Percentiles rank a stretch among this genome's conserved stretches.
Evolutionary conservation across 164 flowering plant genomes (phyloP).

Genomic region (Akebia trifoliata): DNA sequence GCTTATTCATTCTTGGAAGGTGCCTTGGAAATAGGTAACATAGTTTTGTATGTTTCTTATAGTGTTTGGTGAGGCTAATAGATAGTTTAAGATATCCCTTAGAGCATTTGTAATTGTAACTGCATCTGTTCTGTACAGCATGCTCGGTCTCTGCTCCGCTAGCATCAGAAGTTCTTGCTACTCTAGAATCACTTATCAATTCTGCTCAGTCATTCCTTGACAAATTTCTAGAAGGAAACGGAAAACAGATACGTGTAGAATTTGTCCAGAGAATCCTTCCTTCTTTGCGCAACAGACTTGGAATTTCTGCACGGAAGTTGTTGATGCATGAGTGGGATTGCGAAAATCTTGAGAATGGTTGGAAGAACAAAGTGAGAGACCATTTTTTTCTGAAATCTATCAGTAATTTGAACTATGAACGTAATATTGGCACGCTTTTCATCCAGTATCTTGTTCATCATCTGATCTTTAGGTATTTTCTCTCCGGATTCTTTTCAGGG

Average conservation of each 20-base stretch:
- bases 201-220: slow-evolving; percentile 34
- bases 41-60: slow-evolving; percentile 2
- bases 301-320: slow-evolving; percentile 48
- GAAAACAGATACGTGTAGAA: slow-evolving; percentile 21
- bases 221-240: slow-evolving; percentile 24
- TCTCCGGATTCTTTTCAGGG: slow-evolving; percentile 38
- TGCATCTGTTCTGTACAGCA: slow-evolving; percentile 41
- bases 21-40: slow-evolving; percentile 45
- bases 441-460: background rate
- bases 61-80: background rate
- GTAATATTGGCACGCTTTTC: background rate
- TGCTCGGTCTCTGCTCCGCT: slow-evolving; percentile 51
- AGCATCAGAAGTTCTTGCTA: slow-evolving; percentile 60
- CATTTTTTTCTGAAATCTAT: background rate
- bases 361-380: slow-evolving; percentile 49
- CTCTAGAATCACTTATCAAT: slow-evolving; percentile 49
- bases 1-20: slow-evolving; percentile 57
- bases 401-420: background rate
- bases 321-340: slow-evolving; percentile 46
- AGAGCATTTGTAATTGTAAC: slow-evolving; percentile 5
- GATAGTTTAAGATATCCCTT: slow-evolving; percentile 1
- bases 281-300: slow-evolving; percentile 41
- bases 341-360: slow-evolving; percentile 35
- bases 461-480: background rate
- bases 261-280: slow-evolving; percentile 31